A percentile compares a stretch with the other conserved stretches of the same genome.
Evolutionary conservation across 306 rosid species (phyloP).

Genomic region (Prosopis cineraria): DNA sequence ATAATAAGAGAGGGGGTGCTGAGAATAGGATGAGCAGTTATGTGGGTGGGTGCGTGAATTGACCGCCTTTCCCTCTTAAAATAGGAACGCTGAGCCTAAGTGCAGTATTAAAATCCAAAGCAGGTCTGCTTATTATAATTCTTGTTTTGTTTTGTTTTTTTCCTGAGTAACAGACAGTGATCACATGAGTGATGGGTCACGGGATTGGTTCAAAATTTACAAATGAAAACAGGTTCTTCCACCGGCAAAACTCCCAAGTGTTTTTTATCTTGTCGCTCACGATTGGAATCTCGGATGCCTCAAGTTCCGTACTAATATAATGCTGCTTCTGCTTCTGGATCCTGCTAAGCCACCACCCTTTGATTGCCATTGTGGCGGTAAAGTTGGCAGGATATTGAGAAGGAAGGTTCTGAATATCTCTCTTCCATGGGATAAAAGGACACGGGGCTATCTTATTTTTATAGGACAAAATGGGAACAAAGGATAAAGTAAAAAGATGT

Average conservation of each 20-base stretch:
- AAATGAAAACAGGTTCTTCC: background rate
- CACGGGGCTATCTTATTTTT: too few species aligned
- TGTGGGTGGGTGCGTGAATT: constrained; percentile 23
- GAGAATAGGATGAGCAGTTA: too few species aligned
- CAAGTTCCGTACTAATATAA: too few species aligned
- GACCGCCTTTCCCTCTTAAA: background rate
- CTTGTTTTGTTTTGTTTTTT: too few species aligned
- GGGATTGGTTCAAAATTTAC: background rate
- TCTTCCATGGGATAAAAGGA: too few species aligned
- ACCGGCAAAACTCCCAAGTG: too few species aligned
- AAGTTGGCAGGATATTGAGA: background rate
- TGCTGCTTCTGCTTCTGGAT: background rate
- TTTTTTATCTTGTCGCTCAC: background rate
- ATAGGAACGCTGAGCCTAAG: too few species aligned
- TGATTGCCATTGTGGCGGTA: background rate
- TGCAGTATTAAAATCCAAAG: background rate
- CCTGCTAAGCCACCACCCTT: background rate
- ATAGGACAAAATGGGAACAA: too few species aligned
- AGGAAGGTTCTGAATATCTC: background rate
- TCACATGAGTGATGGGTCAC: background rate
- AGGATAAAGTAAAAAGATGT: too few species aligned
- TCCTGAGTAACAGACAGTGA: too few species aligned
- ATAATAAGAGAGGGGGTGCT: too few species aligned
- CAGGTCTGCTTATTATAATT: background rate
- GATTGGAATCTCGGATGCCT: too few species aligned